phyloP scores from a whole-genome alignment of 805 yeast species.

The Candida ovalis region DNA sequence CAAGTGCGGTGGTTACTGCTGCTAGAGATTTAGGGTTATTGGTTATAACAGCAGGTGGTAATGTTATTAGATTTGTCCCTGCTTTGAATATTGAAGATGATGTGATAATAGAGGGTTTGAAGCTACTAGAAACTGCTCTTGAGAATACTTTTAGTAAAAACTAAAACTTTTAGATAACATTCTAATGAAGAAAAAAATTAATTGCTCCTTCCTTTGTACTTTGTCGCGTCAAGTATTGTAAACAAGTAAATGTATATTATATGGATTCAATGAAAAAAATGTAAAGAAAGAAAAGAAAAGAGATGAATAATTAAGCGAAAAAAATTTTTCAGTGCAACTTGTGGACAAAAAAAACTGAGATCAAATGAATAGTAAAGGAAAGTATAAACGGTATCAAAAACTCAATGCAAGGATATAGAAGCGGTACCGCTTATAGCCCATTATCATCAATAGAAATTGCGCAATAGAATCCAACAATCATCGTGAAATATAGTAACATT shows the following conservation, averaged over 20 bases:
- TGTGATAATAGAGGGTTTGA: slow-evolving; percentile 66
- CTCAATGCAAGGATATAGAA: background rate
- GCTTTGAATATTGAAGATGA: slow-evolving; percentile 79
- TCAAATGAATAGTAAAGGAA: background rate
- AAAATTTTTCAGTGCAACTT: no score
- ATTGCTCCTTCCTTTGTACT: background rate
- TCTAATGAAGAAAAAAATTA: background rate
- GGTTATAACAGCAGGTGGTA: slow-evolving; percentile 88
- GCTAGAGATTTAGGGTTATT: slow-evolving; percentile 80
- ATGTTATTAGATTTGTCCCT: slow-evolving; percentile 88
- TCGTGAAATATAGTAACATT: slow-evolving; percentile 71
- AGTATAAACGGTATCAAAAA: background rate
- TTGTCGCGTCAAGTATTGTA: no score
- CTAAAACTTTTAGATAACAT: background rate
- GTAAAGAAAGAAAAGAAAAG: background rate
- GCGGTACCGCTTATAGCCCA: slow-evolving; percentile 9
- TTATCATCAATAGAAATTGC: slow-evolving; percentile 38
- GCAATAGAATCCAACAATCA: slow-evolving; percentile 78
- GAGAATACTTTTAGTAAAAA: slow-evolving; percentile 26
- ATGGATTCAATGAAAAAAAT: background rate
- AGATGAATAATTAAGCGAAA: no score
- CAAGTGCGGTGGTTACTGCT: slow-evolving; percentile 55
- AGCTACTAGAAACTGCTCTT: slow-evolving; percentile 59
- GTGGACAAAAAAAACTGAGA: no score
- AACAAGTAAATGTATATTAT: background rate